phyloP scores from a whole-genome alignment of 306 rosid species.

The Rosa lucieae region DNA sequence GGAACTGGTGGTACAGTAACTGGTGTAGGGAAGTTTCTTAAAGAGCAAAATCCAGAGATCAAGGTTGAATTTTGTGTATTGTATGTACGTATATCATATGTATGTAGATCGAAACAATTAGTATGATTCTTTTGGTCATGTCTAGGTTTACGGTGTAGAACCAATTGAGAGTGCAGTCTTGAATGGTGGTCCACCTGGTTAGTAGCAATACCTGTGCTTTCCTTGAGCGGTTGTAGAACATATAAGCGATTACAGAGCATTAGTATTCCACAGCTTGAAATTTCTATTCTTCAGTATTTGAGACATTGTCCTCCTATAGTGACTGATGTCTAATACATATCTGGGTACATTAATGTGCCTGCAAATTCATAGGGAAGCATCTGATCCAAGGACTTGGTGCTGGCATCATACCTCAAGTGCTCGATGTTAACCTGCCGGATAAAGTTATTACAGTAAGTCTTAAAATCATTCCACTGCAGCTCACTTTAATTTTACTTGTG shows the following conservation, averaged over 20 bases:
- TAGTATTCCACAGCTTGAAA: not conserved
- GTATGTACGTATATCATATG: not conserved
- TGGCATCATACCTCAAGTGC: constrained; percentile 52
- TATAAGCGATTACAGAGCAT: not conserved
- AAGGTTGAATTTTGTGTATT: constrained; percentile 45
- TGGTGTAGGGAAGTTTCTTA: constrained; percentile 73
- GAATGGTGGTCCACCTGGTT: constrained; percentile 79
- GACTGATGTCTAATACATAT: not conserved
- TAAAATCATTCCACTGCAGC: not conserved
- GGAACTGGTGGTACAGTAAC: constrained; percentile 87
- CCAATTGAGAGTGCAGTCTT: constrained; percentile 78
- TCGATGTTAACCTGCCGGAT: constrained; percentile 57
- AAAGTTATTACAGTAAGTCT: constrained; percentile 63
- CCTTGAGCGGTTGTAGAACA: constrained; percentile 25
- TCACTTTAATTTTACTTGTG: not conserved
- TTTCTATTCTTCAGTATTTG: not conserved
- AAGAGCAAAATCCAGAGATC: constrained; percentile 65
- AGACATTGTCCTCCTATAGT: not conserved
- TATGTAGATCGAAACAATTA: not conserved
- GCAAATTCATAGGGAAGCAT: constrained; percentile 57
- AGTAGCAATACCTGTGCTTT: constrained; percentile 39
- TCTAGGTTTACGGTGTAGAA: constrained; percentile 74
- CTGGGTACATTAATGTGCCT: not conserved
- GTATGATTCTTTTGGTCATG: constrained; percentile 28
- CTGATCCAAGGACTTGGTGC: constrained; percentile 78